These are phyloP conservation scores for Lagenaria siceraria DNA, from an alignment of 306 rosid genomes.

Conservation along the genomic window DNA sequence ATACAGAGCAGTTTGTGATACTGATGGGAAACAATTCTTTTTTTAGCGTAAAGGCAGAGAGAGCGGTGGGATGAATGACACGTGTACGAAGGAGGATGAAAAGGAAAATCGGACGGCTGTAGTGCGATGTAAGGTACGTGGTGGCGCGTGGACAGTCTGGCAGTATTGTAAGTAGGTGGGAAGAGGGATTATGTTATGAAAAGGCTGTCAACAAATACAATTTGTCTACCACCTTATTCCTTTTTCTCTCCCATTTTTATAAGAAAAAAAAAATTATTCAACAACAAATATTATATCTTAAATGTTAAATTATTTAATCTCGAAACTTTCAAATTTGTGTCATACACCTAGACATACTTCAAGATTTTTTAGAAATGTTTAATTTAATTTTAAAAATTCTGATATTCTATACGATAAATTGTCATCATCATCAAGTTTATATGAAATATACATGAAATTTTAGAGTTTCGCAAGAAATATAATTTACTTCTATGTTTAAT, in stretches of 20 bases:
- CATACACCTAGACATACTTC: no score
- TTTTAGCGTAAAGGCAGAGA: neutral
- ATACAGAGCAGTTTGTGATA: neutral
- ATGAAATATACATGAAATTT: no score
- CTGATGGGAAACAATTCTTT: neutral
- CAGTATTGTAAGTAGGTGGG: neutral
- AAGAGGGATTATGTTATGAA: neutral
- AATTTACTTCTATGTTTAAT: no score
- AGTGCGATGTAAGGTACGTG: neutral
- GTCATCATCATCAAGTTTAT: no score
- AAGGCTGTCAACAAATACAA: slow-evolving; percentile 4
- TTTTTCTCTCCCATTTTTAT: neutral
- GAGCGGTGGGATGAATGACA: neutral
- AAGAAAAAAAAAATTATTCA: no score
- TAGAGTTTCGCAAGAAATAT: no score
- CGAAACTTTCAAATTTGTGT: no score
- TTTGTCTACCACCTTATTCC: neutral
- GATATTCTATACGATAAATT: no score
- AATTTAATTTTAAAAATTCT: no score
- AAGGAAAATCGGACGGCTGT: neutral
- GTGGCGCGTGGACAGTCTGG: slow-evolving; percentile 12
- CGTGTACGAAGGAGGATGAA: neutral
- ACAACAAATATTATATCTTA: no score
- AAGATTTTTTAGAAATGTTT: no score
- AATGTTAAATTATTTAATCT: no score